phyloP scores from a whole-genome alignment of 2,329 filamentous ascomycete species.

The Claviceps fusiformis region DNA sequence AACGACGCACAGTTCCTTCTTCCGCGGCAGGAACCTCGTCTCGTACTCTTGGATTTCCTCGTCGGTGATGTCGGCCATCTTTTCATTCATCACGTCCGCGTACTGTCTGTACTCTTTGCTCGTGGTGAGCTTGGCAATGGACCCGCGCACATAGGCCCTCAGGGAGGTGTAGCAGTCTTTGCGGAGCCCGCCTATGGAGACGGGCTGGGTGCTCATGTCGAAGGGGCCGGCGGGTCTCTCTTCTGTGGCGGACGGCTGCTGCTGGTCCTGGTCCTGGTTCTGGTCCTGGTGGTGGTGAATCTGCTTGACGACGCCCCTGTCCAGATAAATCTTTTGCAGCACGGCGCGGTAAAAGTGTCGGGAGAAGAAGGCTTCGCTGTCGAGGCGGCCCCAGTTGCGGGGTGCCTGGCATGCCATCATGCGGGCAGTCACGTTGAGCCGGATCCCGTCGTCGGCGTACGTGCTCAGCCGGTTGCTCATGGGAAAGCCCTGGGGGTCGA shows the following conservation, averaged over 20 bases:
- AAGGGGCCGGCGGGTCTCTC: constrained; percentile 25
- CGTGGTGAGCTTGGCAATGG: constrained; percentile 58
- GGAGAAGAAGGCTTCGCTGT: constrained; percentile 80
- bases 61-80: constrained; percentile 57
- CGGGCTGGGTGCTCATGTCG: constrained; percentile 53
- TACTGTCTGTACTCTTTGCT: constrained; percentile 43
- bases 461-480: constrained; percentile 63
- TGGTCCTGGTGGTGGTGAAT: constrained; percentile 26
- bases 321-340: constrained; percentile 82
- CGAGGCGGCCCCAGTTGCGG: constrained; percentile 71
- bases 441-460: constrained; percentile 49
- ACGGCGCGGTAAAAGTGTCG: constrained; percentile 87
- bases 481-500: constrained; percentile 84
- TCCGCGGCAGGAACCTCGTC: constrained; percentile 45
- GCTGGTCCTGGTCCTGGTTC: background rate
- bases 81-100: constrained; percentile 47
- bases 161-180: constrained; percentile 72
- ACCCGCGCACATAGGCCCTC: constrained; percentile 64
- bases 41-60: constrained; percentile 65
- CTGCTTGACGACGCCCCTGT: constrained; percentile 61
- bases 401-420: constrained; percentile 98
- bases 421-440: constrained; percentile 86
- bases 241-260: background rate
- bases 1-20: constrained; percentile 71
- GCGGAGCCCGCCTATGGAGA: constrained; percentile 74